Conservation (phyloP, 1,139 yeast species). For the Candida pseudoviswanathii region DNA sequence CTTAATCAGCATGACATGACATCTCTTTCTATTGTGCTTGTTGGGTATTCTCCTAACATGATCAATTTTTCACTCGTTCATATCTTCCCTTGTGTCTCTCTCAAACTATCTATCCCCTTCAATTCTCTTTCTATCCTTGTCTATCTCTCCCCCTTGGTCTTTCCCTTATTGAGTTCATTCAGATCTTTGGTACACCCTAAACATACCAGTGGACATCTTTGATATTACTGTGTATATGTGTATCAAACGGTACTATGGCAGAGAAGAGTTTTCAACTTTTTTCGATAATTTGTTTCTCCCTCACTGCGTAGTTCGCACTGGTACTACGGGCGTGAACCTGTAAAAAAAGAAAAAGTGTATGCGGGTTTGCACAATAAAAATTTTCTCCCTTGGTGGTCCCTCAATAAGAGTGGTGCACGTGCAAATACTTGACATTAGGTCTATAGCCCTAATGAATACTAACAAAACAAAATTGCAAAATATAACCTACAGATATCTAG, state of each 20-base stretch:
- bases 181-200: neutral
- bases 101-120: neutral
- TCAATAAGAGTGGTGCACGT: constrained; percentile 9
- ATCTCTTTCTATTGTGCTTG: neutral
- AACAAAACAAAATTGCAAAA: neutral
- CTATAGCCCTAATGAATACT: constrained; percentile 8
- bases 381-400: neutral
- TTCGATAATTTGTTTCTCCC: constrained; percentile 7
- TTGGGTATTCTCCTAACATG: neutral
- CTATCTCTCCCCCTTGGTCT: neutral
- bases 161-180: neutral
- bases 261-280: constrained; percentile 8
- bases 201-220: constrained; percentile 41
- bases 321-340: neutral
- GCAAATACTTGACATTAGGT: constrained; percentile 1
- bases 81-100: neutral
- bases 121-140: neutral
- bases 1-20: neutral
- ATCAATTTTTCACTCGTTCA: neutral
- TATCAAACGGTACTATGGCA: constrained; percentile 4
- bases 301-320: neutral
- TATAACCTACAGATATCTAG: neutral
- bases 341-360: neutral
- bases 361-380: constrained; percentile 5
- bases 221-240: constrained; percentile 14